Evolutionary conservation across 371 early-diverging fungal genomes (phyloP).

Genomic region (Paraphysoderma sedebokerense): DNA sequence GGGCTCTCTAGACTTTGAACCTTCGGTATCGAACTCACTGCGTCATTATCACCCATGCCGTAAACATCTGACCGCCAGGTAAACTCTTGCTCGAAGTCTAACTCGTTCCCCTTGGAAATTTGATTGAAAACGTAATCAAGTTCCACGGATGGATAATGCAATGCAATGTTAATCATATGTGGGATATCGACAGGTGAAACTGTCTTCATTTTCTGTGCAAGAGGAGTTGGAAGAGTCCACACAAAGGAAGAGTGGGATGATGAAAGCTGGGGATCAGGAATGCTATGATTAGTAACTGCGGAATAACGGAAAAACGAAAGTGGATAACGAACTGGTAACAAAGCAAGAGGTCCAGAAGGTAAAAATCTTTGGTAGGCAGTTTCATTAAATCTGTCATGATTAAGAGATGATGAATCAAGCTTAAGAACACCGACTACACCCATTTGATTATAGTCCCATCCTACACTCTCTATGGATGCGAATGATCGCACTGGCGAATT

Average conservation of each 20-base stretch:
- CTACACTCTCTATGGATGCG: slow-evolving; percentile 63
- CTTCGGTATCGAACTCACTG: slow-evolving; percentile 28
- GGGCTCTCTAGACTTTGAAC: slow-evolving; percentile 42
- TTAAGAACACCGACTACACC: slow-evolving; percentile 83
- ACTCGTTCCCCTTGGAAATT: slow-evolving; percentile 16
- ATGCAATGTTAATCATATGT: slow-evolving; percentile 61
- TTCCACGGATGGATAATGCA: slow-evolving; percentile 49
- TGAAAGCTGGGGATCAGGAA: slow-evolving; percentile 18
- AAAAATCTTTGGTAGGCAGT: slow-evolving; percentile 89
- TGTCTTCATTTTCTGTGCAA: slow-evolving; percentile 40
- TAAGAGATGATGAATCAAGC: slow-evolving; percentile 14
- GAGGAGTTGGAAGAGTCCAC: slow-evolving; percentile 61
- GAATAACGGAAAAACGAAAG: slow-evolving; percentile 12
- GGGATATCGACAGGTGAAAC: slow-evolving; percentile 31
- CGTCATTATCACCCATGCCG: not conserved
- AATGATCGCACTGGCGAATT: slow-evolving; percentile 69
- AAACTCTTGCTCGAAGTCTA: slow-evolving; percentile 37
- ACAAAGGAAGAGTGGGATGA: slow-evolving; percentile 54
- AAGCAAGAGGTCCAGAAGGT: slow-evolving; percentile 82
- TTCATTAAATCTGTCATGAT: slow-evolving; percentile 19
- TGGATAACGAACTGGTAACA: slow-evolving; percentile 6
- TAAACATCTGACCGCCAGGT: slow-evolving; percentile 40
- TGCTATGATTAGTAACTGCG: slow-evolving; percentile 2
- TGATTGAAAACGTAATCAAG: slow-evolving; percentile 45
- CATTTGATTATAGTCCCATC: slow-evolving; percentile 73